These are phyloP conservation scores for Aspergillus bertholletiae DNA, from an alignment of 495 filamentous ascomycete species.

Conservation along the genomic window DNA sequence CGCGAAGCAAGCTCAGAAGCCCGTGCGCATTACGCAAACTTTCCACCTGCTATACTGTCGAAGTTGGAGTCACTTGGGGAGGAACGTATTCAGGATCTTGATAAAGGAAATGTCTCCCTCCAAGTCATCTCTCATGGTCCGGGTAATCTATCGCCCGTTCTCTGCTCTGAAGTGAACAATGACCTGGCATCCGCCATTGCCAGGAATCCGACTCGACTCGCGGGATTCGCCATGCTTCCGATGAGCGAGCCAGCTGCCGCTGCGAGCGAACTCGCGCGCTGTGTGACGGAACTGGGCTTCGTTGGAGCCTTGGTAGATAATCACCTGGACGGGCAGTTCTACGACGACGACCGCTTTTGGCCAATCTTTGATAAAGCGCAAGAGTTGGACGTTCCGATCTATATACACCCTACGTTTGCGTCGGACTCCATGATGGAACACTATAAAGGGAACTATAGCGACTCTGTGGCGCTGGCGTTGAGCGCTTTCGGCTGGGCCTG, in stretches of 20 bases:
- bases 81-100: conserved; percentile 49
- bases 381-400: conserved; percentile 53
- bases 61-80: conserved; percentile 37
- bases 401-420: conserved; percentile 52
- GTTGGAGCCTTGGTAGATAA: conserved; percentile 57
- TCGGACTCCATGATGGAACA: conserved; percentile 25
- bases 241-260: conserved; percentile 43
- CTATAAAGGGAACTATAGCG: conserved; percentile 33
- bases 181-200: conserved; percentile 46
- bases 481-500: conserved; percentile 39
- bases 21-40: conserved; percentile 11
- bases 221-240: conserved; percentile 52
- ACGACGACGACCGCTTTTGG: conserved; percentile 42
- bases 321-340: conserved; percentile 46
- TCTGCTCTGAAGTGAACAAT: conserved; percentile 48
- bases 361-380: conserved; percentile 46
- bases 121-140: conserved; percentile 56
- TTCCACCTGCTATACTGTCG: conserved; percentile 20
- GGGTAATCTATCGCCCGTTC: conserved; percentile 17
- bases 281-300: conserved; percentile 43
- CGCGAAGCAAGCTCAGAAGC: conserved; percentile 7
- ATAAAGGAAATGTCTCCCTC: conserved; percentile 44
- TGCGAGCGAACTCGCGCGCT: conserved; percentile 46
- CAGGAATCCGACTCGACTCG: conserved; percentile 43
- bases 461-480: conserved; percentile 29